Percentiles rank a stretch among this genome's conserved stretches.
These are phyloP conservation scores for Diaporthe eres DNA, from an alignment of 2,329 filamentous ascomycete species.

Conservation along the genomic window DNA sequence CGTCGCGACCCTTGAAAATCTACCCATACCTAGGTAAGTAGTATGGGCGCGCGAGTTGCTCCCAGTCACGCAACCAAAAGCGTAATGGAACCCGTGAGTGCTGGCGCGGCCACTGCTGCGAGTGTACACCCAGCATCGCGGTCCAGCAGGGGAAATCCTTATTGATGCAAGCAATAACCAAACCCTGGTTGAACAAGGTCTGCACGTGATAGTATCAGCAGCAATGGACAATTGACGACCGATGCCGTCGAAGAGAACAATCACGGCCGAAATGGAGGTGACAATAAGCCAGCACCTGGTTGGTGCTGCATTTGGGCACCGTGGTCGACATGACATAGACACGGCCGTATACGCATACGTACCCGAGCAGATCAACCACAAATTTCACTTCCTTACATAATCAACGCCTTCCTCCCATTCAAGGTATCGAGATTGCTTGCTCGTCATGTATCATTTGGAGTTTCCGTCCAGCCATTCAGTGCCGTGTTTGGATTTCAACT, in stretches of 20 bases:
- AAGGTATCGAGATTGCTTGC: neutral
- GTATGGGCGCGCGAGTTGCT: constrained; percentile 13
- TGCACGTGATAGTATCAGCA: too few relatives aligned
- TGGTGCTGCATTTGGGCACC: neutral
- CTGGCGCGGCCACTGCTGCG: constrained; percentile 10
- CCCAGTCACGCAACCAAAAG: neutral
- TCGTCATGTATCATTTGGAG: neutral
- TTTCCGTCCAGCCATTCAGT: neutral
- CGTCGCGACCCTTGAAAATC: constrained; percentile 17
- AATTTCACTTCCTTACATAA: constrained; percentile 1
- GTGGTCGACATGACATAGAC: neutral
- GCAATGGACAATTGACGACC: neutral
- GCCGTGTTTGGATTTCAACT: neutral
- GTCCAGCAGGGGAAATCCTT: neutral
- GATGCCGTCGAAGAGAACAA: neutral
- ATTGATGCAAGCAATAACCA: neutral
- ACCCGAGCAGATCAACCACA: neutral
- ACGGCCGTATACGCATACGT: neutral
- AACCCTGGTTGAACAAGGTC: neutral
- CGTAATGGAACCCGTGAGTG: neutral
- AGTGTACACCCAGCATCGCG: neutral
- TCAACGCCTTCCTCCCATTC: neutral
- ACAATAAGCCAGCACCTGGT: neutral
- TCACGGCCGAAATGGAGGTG: neutral
- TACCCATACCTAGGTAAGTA: neutral